Percentiles rank a stretch among this genome's conserved stretches.
phyloP scores from a whole-genome alignment of 1,284 basidiomycete genomes.

The Cystobasidiaceae sp. region DNA sequence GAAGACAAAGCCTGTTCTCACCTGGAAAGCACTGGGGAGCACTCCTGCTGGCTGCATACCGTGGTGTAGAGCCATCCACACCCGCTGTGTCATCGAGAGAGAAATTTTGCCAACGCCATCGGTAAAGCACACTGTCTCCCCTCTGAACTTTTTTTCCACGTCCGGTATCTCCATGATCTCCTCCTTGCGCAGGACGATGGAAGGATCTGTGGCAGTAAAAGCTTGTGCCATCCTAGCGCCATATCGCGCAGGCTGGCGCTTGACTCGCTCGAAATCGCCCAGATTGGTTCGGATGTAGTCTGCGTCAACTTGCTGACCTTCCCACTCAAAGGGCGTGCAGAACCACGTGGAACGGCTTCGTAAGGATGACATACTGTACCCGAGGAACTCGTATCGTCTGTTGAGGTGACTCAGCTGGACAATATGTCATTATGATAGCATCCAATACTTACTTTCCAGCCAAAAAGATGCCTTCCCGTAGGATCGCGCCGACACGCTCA shows the following conservation, averaged over 20 bases:
- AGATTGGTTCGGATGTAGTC: conserved; percentile 57
- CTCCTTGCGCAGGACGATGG: conserved; percentile 41
- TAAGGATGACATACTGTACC: conserved; percentile 54
- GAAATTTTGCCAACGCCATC: conserved; percentile 68
- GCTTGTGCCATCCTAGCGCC: conserved; percentile 75
- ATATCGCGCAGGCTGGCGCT: conserved; percentile 63
- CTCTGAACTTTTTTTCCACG: conserved; percentile 39
- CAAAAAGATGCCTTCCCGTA: conserved; percentile 44
- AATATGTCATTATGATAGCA: no score
- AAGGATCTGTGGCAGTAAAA: conserved; percentile 70
- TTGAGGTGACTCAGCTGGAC: no score
- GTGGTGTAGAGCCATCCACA: conserved; percentile 52
- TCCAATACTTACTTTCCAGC: conserved; percentile 37
- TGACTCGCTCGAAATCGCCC: conserved; percentile 60
- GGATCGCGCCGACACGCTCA: conserved; percentile 53
- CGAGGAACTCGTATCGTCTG: conserved; percentile 52
- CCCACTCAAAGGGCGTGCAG: conserved; percentile 45
- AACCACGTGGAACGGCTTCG: conserved; percentile 59
- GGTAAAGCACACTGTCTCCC: conserved; percentile 54
- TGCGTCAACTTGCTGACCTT: conserved; percentile 52
- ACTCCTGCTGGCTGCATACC: conserved; percentile 15
- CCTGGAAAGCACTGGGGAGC: conserved; percentile 24
- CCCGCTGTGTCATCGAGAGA: conserved; percentile 53
- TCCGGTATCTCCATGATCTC: conserved; percentile 46
- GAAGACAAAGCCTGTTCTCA: not conserved